phyloP scores from a whole-genome alignment of 495 filamentous ascomycete species.

The Neurospora intermedia region DNA sequence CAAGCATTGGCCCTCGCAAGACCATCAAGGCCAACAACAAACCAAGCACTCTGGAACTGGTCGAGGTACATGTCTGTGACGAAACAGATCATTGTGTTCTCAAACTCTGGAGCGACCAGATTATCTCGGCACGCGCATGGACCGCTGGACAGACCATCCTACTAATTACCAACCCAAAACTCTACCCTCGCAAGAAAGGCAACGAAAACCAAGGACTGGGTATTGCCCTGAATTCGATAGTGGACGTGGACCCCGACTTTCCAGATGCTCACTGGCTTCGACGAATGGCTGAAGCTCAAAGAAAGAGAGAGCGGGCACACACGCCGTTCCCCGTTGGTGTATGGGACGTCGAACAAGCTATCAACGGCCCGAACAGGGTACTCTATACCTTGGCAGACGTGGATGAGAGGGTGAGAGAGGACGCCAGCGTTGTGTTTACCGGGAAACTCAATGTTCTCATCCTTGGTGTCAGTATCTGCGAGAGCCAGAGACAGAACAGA shows the following conservation, averaged over 20 bases:
- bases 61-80: slow-evolving; percentile 48
- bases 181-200: slow-evolving; percentile 17
- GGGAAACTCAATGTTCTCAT: slow-evolving; percentile 51
- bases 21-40: slow-evolving; percentile 39
- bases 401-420: slow-evolving; percentile 42
- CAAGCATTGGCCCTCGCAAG: slow-evolving; percentile 42
- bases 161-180: slow-evolving; percentile 43
- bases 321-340: slow-evolving; percentile 39
- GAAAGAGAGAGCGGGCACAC: slow-evolving; percentile 43
- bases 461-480: slow-evolving; percentile 40
- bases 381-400: slow-evolving; percentile 50
- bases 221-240: slow-evolving; percentile 34
- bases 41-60: slow-evolving; percentile 26
- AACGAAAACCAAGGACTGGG: slow-evolving; percentile 25
- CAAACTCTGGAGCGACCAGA: slow-evolving; percentile 42
- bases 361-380: slow-evolving; percentile 32
- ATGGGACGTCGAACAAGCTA: slow-evolving; percentile 41
- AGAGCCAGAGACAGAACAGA: slow-evolving; percentile 33
- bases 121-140: slow-evolving; percentile 41
- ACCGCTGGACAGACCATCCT: slow-evolving; percentile 43
- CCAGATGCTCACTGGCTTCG: slow-evolving; percentile 49
- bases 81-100: slow-evolving; percentile 44
- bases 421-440: slow-evolving; percentile 33
- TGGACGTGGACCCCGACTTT: slow-evolving; percentile 50
- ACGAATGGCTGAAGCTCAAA: slow-evolving; percentile 35